Percentiles rank a stretch among this genome's conserved stretches.
Evolutionary conservation across 2,329 filamentous ascomycete genomes (phyloP).

Genomic region (Pseudogymnoascus sp.): DNA sequence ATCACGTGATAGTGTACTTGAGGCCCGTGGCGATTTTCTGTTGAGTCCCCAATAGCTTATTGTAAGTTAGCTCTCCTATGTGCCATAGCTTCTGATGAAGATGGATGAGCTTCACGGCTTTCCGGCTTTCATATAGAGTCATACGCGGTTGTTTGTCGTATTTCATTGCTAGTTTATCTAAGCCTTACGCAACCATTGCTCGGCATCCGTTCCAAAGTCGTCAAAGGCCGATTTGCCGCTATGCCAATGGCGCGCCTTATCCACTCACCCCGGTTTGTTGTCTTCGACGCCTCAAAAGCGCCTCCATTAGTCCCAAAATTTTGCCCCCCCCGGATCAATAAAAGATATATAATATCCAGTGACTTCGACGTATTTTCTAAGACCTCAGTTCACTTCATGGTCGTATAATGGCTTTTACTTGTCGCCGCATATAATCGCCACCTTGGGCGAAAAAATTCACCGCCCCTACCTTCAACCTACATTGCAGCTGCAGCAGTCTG

Average conservation of each 20-base stretch:
- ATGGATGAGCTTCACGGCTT: not conserved
- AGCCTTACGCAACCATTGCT: not conserved
- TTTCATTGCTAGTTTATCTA: not conserved
- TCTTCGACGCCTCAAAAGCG: not conserved
- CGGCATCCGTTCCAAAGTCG: not conserved
- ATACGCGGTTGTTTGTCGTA: slow-evolving; percentile 3
- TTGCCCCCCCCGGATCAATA: not conserved
- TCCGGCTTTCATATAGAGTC: not conserved
- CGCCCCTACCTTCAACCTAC: not conserved
- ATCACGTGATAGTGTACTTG: not conserved
- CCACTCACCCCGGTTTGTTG: not conserved
- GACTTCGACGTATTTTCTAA: not conserved
- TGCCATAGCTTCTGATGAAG: not conserved
- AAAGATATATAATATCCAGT: not conserved
- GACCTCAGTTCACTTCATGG: not conserved
- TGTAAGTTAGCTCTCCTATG: not conserved
- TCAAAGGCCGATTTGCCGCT: not conserved
- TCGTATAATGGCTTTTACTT: not conserved
- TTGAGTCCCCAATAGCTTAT: not conserved
- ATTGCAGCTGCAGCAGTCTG: not conserved
- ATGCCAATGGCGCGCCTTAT: not conserved
- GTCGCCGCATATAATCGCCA: slow-evolving; percentile 2
- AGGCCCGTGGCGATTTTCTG: not conserved
- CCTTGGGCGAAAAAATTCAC: not conserved
- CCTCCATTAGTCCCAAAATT: not conserved